Conservation (phyloP, 2,329 filamentous ascomycete genomes). For the Stagonosporopsis cucurbitacearum region DNA sequence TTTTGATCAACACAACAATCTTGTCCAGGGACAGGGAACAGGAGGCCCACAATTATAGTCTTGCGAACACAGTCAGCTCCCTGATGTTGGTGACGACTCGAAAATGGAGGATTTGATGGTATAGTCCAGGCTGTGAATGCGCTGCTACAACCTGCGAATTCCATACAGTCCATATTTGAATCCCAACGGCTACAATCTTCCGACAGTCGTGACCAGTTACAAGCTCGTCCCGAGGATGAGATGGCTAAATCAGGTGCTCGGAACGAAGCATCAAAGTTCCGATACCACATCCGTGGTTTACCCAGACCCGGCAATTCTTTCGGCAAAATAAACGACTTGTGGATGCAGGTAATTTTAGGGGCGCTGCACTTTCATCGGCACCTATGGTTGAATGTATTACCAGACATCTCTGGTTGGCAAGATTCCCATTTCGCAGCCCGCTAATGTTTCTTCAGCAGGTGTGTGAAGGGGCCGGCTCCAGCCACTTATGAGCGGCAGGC, state of each 20-base stretch:
- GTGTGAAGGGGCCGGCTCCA: not conserved
- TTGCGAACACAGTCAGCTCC: not conserved
- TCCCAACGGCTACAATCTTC: not conserved
- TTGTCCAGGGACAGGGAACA: not conserved
- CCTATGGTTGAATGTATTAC: not conserved
- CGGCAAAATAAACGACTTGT: not conserved
- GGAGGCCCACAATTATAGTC: not conserved
- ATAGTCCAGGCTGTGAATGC: not conserved
- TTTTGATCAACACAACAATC: not conserved
- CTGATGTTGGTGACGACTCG: not conserved
- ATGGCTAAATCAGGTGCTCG: not conserved
- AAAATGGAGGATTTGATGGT: not conserved
- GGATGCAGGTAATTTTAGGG: not conserved
- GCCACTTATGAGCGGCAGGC: slow-evolving; percentile 2
- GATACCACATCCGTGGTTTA: not conserved
- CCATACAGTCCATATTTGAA: not conserved
- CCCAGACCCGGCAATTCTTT: slow-evolving; percentile 5
- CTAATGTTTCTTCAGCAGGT: slow-evolving; percentile 4
- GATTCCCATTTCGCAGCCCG: not conserved
- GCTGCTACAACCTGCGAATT: not conserved
- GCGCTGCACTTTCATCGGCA: not conserved
- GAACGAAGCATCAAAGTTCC: not conserved
- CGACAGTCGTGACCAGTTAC: not conserved
- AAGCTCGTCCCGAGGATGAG: not conserved
- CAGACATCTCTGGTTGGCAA: not conserved